phyloP scores from a whole-genome alignment of 192 early-diverging fungal species.

The Blastocladiella britannica region DNA sequence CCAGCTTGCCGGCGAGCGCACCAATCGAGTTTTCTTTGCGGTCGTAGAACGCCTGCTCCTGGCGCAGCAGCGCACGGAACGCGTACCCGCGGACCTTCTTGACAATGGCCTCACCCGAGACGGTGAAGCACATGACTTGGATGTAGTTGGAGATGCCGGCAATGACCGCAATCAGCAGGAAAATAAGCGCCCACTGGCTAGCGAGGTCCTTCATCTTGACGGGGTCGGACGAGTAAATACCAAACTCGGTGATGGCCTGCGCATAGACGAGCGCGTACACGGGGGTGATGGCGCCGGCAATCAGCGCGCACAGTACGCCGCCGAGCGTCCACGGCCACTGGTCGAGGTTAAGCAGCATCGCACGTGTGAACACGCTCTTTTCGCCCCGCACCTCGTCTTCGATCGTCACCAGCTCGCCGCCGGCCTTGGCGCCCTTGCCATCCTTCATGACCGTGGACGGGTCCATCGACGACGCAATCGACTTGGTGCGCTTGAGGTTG shows the following conservation, averaged over 20 bases:
- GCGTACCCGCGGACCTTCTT: constrained; percentile 33
- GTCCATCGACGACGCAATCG: no score
- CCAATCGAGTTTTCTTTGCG: constrained; percentile 48
- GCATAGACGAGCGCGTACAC: constrained; percentile 43
- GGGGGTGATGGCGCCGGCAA: constrained; percentile 58
- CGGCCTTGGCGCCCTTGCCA: not conserved
- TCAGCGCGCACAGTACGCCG: constrained; percentile 34
- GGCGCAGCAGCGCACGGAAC: constrained; percentile 53
- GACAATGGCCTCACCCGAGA: constrained; percentile 46
- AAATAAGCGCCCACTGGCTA: constrained; percentile 23
- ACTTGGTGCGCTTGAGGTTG: no score
- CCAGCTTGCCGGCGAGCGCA: constrained; percentile 22
- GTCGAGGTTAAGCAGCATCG: constrained; percentile 14
- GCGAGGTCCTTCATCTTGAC: constrained; percentile 13
- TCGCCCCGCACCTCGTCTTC: not conserved
- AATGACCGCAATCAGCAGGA: constrained; percentile 23
- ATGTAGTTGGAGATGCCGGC: constrained; percentile 27
- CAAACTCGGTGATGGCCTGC: not conserved
- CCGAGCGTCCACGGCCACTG: constrained; percentile 23
- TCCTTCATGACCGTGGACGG: not conserved
- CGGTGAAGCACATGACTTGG: constrained; percentile 32
- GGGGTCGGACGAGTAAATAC: constrained; percentile 14
- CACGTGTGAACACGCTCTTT: not conserved
- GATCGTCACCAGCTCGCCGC: not conserved
- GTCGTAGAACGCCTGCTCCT: constrained; percentile 80